Conservation (phyloP, 495 filamentous ascomycete genomes). For the Tuber calosporum region DNA sequence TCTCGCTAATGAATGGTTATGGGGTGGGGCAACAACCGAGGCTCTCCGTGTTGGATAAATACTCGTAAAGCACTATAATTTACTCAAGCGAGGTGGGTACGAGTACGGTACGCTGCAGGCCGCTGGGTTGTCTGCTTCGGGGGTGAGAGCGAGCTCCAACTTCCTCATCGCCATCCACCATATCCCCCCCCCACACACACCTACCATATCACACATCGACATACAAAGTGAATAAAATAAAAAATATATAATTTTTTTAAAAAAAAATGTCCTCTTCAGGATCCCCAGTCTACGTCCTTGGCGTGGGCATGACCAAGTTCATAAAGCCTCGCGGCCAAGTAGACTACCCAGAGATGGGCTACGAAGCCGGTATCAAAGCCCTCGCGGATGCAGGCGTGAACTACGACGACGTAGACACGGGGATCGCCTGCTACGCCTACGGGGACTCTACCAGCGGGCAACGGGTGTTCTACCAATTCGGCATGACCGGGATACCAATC, state of each 20-base stretch:
- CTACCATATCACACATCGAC: not conserved
- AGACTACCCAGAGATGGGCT: constrained; percentile 82
- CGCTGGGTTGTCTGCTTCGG: not conserved
- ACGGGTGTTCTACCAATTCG: constrained; percentile 97
- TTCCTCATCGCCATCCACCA: not conserved
- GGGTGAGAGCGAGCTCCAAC: not conserved
- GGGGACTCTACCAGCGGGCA: constrained; percentile 93
- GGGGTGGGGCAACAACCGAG: not conserved
- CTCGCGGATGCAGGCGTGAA: constrained; percentile 91
- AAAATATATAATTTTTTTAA: too few relatives aligned
- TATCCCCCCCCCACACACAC: not conserved
- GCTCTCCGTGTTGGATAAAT: not conserved
- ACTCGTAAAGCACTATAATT: too few relatives aligned
- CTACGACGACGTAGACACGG: constrained; percentile 94
- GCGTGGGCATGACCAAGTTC: constrained; percentile 98
- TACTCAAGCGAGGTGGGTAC: not conserved
- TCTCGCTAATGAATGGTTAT: not conserved
- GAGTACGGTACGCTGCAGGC: not conserved
- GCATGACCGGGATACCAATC: constrained; percentile 90
- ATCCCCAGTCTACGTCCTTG: constrained; percentile 72
- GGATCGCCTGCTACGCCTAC: constrained; percentile 96
- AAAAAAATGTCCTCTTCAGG: constrained; percentile 17
- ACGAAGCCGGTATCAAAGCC: constrained; percentile 91
- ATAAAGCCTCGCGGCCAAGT: constrained; percentile 93
- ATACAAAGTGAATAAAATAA: not conserved